Evolutionary conservation across 1,284 basidiomycete species (phyloP), one percentile per base, ranked within the genome.

Genomic region (Ceratobasidium sp.): DNA sequence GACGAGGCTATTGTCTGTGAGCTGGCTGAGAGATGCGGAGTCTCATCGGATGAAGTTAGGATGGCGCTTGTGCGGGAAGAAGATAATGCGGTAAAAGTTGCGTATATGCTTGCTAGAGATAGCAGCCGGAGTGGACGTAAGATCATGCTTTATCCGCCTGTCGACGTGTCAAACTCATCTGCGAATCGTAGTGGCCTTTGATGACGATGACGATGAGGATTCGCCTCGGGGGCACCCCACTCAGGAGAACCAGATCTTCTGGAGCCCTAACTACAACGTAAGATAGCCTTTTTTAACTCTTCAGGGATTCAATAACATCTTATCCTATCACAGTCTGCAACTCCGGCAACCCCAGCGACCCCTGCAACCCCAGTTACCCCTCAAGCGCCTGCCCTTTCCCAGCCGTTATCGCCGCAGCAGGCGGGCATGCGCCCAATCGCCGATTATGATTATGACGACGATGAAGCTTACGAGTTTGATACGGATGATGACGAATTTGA

Each of bases 41-140:
- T 97, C 44, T 91, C 91, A 77, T 91, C 91, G 84, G 93, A 95
- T 1, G 94, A 97, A 81, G 90, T 99, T 5, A 95, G 95, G 93
- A 92, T 94, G 78, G 93, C 93, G 82, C 86, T 99, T 79, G 89
- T 93, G 81, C 87, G 92, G 80, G 93, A 96, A 64, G 95, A 96
- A 78, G 93, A 97, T 58, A 98, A 98, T 83, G 94, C 96, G 78
- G 93, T 99, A 84, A 97, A 98, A 86, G 97, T 99, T 20, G 97
- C 97, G 0, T 99, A 99, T 85, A 93, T 97, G 90, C 89, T 99
- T 1, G 89, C 98, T 75, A 88, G 96, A 73, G 97, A 99, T 84
- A 97, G 97, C 86, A 90, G 92, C 82, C 88, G 96, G 60, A 90
- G 95, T 79, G 91, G 96, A n/a, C 91, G 93, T 84, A 94, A 95